Percentiles rank a stretch among this genome's conserved stretches.
These are phyloP conservation scores for Nakataea oryzae DNA, from an alignment of 2,329 filamentous ascomycete genomes.

Conservation along the genomic window DNA sequence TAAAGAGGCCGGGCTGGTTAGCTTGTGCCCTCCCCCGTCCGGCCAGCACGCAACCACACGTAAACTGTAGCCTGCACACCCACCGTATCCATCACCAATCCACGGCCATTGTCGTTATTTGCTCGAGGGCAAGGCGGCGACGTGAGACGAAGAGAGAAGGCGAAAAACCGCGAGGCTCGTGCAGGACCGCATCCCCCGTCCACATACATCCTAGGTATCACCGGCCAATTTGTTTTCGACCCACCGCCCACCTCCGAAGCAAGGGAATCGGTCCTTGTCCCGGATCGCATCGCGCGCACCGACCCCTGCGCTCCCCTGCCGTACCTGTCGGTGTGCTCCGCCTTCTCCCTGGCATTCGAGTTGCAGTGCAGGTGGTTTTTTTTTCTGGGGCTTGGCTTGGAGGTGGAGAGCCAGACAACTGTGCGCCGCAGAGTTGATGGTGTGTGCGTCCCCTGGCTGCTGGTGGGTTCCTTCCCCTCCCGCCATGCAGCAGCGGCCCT, in stretches of 20 bases:
- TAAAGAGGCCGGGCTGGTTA: not conserved
- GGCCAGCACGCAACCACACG: not conserved
- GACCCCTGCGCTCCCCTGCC: not conserved
- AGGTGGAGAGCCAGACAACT: not conserved
- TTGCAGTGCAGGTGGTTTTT: not conserved
- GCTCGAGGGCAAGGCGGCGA: not conserved
- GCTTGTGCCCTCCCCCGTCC: not conserved
- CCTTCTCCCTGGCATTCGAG: not conserved
- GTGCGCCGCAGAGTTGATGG: not conserved
- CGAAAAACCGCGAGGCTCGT: not conserved
- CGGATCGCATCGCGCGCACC: not conserved
- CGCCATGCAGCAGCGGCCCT: not conserved
- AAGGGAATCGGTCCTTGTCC: not conserved
- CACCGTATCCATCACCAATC: too few species aligned
- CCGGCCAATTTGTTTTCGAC: not conserved
- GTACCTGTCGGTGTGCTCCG: too few species aligned
- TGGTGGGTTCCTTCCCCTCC: not conserved
- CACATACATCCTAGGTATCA: not conserved
- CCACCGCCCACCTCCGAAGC: not conserved
- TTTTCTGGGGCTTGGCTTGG: not conserved
- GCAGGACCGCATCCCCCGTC: not conserved
- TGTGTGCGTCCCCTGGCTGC: too few species aligned
- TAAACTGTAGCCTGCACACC: too few species aligned
- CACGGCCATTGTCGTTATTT: too few species aligned
- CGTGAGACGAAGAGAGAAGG: not conserved